A percentile compares a stretch with the other conserved stretches of the same genome.
These are phyloP conservation scores for Coemansia sp. DNA, from an alignment of 192 early-diverging fungal genomes.

Conservation along the genomic window DNA sequence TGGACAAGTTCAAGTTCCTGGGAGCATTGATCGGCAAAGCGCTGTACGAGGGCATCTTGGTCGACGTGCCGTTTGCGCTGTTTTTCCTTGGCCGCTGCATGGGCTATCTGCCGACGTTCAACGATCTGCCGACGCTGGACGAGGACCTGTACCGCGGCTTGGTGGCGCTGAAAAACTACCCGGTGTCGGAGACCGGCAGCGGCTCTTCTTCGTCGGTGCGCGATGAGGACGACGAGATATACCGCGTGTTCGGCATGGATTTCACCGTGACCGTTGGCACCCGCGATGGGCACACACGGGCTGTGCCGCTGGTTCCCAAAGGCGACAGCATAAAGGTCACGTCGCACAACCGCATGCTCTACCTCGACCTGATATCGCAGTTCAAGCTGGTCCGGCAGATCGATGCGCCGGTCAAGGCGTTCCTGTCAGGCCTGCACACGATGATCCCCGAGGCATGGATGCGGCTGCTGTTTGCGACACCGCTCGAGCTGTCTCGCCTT, in stretches of 20 bases:
- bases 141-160: constrained; percentile 73
- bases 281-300: constrained; percentile 20
- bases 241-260: constrained; percentile 56
- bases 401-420: constrained; percentile 71
- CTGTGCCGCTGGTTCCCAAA: constrained; percentile 71
- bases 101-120: constrained; percentile 65
- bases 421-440: constrained; percentile 79
- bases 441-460: constrained; percentile 87
- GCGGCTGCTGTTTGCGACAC: constrained; percentile 78
- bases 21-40: constrained; percentile 83
- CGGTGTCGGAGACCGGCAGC: constrained; percentile 6
- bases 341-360: constrained; percentile 78
- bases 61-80: constrained; percentile 77
- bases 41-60: constrained; percentile 79
- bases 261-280: constrained; percentile 65
- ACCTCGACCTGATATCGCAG: constrained; percentile 84
- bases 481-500: constrained; percentile 86
- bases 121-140: constrained; percentile 78
- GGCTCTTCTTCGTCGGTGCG: constrained; percentile 11
- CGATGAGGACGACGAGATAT: constrained; percentile 66
- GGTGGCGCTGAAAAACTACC: constrained; percentile 71
- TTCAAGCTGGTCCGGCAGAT: constrained; percentile 85
- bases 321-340: constrained; percentile 81
- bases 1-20: constrained; percentile 70
- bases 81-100: constrained; percentile 80